Evolutionary conservation across 1,139 yeast genomes (phyloP), one percentile per base, ranked within the genome.

Genomic region (Wickerhamomyces sp.): DNA sequence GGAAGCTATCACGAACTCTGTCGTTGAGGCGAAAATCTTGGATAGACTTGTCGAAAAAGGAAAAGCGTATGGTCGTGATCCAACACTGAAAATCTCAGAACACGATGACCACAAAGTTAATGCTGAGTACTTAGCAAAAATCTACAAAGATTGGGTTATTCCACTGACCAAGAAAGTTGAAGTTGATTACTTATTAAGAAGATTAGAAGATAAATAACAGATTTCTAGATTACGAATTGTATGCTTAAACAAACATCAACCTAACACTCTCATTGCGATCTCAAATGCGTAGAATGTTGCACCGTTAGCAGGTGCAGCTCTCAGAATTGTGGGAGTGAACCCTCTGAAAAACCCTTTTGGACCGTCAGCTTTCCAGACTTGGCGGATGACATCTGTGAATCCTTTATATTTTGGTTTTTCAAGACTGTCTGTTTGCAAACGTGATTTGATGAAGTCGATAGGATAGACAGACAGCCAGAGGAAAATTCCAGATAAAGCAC

Each of bases 261-360:
- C 68, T 34, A 74, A 52, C 26, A 73, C 57, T 61, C 93, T 75
- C 83, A 87, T 83, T 6, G 95, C 82, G 36, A 84, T 59, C 61
- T 89, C 97, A 55, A 89, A 89, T 10, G 93, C 87, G 35, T 87
- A 85, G 63, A 89, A 89, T 1, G 97, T 89, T 21, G 95, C 95
- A 34, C 96, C 97, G 55, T 89, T 89, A 14, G 94, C 97, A 4
- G 97, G 97, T 3, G 95, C 95, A 35, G 97, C 96, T 61, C 97
- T 80, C 49, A 89, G 66, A 44, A 89, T 77, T 2, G 97, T 88
- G 32, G 97, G 96, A 16, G 79, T 61, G 55, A 88, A 87, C 1
- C 97, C 97, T 59, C 82, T 78, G 61, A 85, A 81, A 54, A 89
- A 85, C 0, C 95, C 95, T 47, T 68, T 68, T 35, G 78, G 46